phyloP scores from a whole-genome alignment of 495 filamentous ascomycete species.

The Lichina pygmaea region DNA sequence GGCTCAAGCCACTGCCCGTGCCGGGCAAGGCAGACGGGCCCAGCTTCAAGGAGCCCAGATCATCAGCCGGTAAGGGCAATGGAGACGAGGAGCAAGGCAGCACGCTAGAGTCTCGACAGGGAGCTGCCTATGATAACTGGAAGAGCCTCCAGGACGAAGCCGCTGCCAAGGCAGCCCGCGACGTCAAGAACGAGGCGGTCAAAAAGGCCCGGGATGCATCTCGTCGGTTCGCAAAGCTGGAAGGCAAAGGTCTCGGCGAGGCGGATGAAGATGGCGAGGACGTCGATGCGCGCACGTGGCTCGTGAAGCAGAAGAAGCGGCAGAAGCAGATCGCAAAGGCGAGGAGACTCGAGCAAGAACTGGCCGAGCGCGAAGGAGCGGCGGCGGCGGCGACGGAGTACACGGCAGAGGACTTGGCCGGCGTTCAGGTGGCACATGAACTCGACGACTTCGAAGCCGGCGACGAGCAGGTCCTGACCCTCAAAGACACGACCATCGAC shows the following conservation, averaged over 20 bases:
- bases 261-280: slow-evolving; percentile 33
- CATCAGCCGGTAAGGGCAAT: slow-evolving; percentile 4
- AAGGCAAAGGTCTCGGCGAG: slow-evolving; percentile 60
- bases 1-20: slow-evolving; percentile 73
- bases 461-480: slow-evolving; percentile 57
- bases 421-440: slow-evolving; percentile 78
- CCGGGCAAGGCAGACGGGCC: slow-evolving; percentile 31
- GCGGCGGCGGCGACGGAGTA: slow-evolving; percentile 23
- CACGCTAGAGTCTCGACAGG: slow-evolving; percentile 59
- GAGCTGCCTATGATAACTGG: slow-evolving; percentile 50
- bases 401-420: slow-evolving; percentile 58
- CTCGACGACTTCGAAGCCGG: slow-evolving; percentile 43
- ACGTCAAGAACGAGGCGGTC: slow-evolving; percentile 50
- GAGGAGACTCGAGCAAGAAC: slow-evolving; percentile 45
- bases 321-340: slow-evolving; percentile 70
- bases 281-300: slow-evolving; percentile 63
- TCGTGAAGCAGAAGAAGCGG: slow-evolving; percentile 65
- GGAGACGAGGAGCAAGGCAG: slow-evolving; percentile 39
- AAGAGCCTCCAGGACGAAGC: slow-evolving; percentile 30
- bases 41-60: slow-evolving; percentile 24
- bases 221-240: slow-evolving; percentile 40
- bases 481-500: slow-evolving; percentile 72
- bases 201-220: slow-evolving; percentile 72
- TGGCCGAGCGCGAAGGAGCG: slow-evolving; percentile 31
- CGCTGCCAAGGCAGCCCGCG: slow-evolving; percentile 43